Conservation (phyloP, 768 basidiomycete genomes). For the Cystofilobasidium bisporidii region DNA sequence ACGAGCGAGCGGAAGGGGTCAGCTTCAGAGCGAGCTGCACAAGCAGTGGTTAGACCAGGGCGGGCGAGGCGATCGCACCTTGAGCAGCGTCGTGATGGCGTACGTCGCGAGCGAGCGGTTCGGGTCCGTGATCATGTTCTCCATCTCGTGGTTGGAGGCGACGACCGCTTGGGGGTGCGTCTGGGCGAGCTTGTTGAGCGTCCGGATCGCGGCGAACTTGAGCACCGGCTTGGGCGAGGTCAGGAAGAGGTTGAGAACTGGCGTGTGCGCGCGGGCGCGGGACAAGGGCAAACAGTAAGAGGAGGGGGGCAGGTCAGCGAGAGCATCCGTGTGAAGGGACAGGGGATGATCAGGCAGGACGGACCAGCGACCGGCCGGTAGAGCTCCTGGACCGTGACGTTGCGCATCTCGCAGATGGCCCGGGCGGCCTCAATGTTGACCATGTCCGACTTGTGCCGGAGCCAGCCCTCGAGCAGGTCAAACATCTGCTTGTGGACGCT, state of each 20-base stretch:
- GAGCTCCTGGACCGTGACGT: constrained; percentile 64
- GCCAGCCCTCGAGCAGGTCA: constrained; percentile 85
- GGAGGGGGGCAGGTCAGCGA: too few species aligned
- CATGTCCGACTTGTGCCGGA: constrained; percentile 99
- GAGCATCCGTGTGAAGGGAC: not conserved
- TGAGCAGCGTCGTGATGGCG: constrained; percentile 94
- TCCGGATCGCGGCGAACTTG: constrained; percentile 95
- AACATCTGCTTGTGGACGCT: constrained; percentile 88
- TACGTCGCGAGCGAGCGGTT: constrained; percentile 97
- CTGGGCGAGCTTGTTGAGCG: constrained; percentile 77
- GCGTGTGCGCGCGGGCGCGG: too few species aligned
- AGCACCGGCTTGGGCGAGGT: constrained; percentile 89
- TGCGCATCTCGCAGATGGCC: constrained; percentile 92
- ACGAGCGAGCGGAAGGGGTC: too few species aligned
- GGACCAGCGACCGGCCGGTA: constrained; percentile 79
- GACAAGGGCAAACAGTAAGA: too few species aligned
- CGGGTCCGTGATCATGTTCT: constrained; percentile 86
- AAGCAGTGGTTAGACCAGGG: not conserved
- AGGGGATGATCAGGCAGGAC: constrained; percentile 33
- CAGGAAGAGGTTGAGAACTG: constrained; percentile 89
- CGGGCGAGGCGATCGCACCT: constrained; percentile 48
- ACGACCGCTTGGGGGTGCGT: constrained; percentile 78
- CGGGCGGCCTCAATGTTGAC: constrained; percentile 98
- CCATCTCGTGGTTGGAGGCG: constrained; percentile 89
- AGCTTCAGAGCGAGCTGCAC: too few species aligned